phyloP scores from a whole-genome alignment of 768 basidiomycete genomes.

The Tylopilus cervinicoccineus region DNA sequence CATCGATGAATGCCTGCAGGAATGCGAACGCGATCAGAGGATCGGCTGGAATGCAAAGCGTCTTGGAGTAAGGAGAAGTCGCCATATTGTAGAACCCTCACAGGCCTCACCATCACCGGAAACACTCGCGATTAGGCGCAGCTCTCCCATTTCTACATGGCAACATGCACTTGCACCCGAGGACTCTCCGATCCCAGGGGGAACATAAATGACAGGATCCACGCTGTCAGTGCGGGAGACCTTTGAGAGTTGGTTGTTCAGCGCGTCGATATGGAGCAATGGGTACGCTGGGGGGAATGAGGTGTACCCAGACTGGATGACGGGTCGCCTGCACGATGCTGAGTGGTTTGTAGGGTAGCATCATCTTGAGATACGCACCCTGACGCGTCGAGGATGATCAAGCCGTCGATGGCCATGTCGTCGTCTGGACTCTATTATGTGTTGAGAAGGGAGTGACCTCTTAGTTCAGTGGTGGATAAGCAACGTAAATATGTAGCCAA shows the following conservation, averaged over 20 bases:
- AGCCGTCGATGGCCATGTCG: slow-evolving; percentile 72
- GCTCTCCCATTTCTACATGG: slow-evolving; percentile 71
- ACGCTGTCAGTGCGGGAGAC: slow-evolving; percentile 49
- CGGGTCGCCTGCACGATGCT: slow-evolving; percentile 51
- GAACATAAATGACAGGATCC: slow-evolving; percentile 73
- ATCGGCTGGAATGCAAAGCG: slow-evolving; percentile 54
- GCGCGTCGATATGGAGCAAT: slow-evolving; percentile 79
- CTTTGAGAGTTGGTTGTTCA: slow-evolving; percentile 68
- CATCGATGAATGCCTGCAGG: slow-evolving; percentile 77
- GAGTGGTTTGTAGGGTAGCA: not conserved
- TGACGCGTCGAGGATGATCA: slow-evolving; percentile 72
- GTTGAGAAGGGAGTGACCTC: not conserved
- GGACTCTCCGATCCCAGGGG: slow-evolving; percentile 37
- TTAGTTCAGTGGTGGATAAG: slow-evolving; percentile 5
- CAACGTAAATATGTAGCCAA: slow-evolving; percentile 5
- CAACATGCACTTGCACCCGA: slow-evolving; percentile 69
- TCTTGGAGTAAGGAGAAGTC: not conserved
- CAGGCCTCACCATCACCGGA: slow-evolving; percentile 72
- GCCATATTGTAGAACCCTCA: slow-evolving; percentile 26
- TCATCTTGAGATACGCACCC: slow-evolving; percentile 46
- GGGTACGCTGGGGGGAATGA: slow-evolving; percentile 75
- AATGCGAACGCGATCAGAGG: slow-evolving; percentile 89
- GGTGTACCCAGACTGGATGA: slow-evolving; percentile 89
- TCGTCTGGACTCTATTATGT: not conserved
- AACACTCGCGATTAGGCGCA: slow-evolving; percentile 76